Evolutionary conservation across 2,329 filamentous ascomycete genomes (phyloP).

Genomic region (Penicillium sp.): DNA sequence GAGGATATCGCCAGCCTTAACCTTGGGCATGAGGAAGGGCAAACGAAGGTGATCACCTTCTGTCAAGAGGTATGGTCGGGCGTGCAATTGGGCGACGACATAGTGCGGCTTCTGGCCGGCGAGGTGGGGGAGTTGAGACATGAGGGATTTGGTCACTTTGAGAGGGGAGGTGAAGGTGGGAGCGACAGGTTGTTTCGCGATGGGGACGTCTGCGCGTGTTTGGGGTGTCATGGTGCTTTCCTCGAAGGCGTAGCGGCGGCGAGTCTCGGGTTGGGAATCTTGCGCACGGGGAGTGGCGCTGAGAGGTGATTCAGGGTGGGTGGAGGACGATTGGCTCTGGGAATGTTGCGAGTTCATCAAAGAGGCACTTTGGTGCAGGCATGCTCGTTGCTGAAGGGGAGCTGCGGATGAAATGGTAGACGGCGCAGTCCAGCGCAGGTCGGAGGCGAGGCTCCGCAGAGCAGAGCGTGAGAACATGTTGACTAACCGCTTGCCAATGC

Average conservation of each 20-base stretch:
- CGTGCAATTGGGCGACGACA: conserved; percentile 49
- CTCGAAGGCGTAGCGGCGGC: conserved; percentile 10
- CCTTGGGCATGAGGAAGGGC: conserved; percentile 75
- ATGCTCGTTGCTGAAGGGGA: conserved; percentile 39
- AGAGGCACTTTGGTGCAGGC: conserved; percentile 42
- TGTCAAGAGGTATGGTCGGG: conserved; percentile 51
- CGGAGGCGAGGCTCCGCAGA: conserved; percentile 31
- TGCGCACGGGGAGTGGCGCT: conserved; percentile 29
- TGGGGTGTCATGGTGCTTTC: conserved; percentile 19
- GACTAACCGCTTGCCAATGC: conserved; percentile 8
- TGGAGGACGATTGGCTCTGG: conserved; percentile 32
- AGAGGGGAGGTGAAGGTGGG: conserved; percentile 41
- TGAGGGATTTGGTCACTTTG: conserved; percentile 43
- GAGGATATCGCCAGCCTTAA: conserved; percentile 77
- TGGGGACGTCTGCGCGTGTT: conserved; percentile 28
- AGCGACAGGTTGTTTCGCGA: conserved; percentile 37
- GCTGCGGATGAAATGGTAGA: conserved; percentile 23
- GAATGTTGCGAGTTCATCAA: conserved; percentile 22
- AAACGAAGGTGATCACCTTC: conserved; percentile 72
- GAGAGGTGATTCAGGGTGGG: conserved; percentile 32
- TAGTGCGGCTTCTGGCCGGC: conserved; percentile 48
- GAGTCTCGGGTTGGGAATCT: conserved; percentile 21
- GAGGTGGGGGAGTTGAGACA: conserved; percentile 46
- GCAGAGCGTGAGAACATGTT: conserved; percentile 42
- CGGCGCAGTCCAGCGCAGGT: conserved; percentile 27